Conservation (phyloP, 805 yeast genomes). For the Alloascoidea africana region DNA sequence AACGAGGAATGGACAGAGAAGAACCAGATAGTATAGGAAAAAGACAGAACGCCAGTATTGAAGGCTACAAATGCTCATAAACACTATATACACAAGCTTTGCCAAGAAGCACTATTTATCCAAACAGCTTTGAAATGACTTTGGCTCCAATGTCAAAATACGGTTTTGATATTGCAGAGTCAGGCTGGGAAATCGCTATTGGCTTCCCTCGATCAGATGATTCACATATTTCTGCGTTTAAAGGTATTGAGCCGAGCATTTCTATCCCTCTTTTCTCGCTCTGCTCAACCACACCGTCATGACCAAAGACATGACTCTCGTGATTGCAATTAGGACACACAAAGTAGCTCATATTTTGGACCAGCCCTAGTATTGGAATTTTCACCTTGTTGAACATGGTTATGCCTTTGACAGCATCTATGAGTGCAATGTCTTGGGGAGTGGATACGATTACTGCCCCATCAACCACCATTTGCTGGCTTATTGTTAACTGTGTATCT, state of each 20-base stretch:
- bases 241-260: constrained; percentile 53
- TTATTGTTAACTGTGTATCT: constrained; percentile 70
- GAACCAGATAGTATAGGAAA: too few relatives aligned
- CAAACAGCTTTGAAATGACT: constrained; percentile 13
- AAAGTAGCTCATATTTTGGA: constrained; percentile 72
- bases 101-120: constrained; percentile 4
- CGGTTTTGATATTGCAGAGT: constrained; percentile 21
- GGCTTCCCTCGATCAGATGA: constrained; percentile 58
- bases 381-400: constrained; percentile 60
- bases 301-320: constrained; percentile 61
- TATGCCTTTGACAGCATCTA: constrained; percentile 70
- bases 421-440: constrained; percentile 72
- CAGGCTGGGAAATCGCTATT: constrained; percentile 28
- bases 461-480: constrained; percentile 59
- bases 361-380: constrained; percentile 62
- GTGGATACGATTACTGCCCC: constrained; percentile 79
- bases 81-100: too few relatives aligned
- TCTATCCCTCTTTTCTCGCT: constrained; percentile 31
- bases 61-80: too few relatives aligned
- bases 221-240: constrained; percentile 40
- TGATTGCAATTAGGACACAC: constrained; percentile 65
- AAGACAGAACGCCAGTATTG: too few relatives aligned
- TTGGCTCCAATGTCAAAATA: constrained; percentile 33
- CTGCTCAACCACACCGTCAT: constrained; percentile 35
- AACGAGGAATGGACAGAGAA: too few relatives aligned